A percentile compares a stretch with the other conserved stretches of the same genome.
Conservation (phyloP, 306 rosid genomes). For the Betula pendula region DNA sequence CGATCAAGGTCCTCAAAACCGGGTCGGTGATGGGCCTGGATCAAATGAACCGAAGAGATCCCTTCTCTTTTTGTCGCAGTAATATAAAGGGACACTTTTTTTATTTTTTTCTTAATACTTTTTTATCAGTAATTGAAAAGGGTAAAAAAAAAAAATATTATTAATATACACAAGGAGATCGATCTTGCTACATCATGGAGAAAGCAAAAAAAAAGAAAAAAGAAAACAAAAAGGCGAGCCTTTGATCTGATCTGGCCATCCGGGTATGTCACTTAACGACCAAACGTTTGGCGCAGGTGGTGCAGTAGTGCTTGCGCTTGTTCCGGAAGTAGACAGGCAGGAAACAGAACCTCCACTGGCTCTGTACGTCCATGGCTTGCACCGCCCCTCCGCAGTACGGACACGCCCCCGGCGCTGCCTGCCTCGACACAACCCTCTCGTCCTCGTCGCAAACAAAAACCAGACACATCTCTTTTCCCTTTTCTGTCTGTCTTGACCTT, state of each 20-base stretch:
- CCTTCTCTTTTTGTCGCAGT: no score
- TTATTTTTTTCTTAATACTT: no score
- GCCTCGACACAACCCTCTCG: constrained; percentile 65
- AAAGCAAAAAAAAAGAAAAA: background rate
- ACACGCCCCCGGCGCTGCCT: constrained; percentile 71
- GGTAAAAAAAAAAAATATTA: no score
- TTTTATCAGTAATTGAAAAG: no score
- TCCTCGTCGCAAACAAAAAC: constrained; percentile 81
- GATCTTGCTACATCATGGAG: background rate
- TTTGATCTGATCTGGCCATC: background rate
- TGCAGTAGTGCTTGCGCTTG: constrained; percentile 68
- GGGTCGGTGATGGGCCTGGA: no score
- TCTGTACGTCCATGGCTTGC: constrained; percentile 69
- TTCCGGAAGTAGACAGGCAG: constrained; percentile 57
- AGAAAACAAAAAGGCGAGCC: no score
- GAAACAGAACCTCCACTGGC: constrained; percentile 71
- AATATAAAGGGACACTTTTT: no score
- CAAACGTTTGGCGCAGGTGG: constrained; percentile 45
- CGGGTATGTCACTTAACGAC: constrained; percentile 30
- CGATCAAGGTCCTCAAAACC: no score
- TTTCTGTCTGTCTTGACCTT: background rate
- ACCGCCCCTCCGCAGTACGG: constrained; percentile 80
- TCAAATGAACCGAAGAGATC: no score
- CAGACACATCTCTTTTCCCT: constrained; percentile 55
- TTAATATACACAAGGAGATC: background rate